phyloP scores from a whole-genome alignment of 1,139 yeast species.

The Saccharomyces hybrid region DNA sequence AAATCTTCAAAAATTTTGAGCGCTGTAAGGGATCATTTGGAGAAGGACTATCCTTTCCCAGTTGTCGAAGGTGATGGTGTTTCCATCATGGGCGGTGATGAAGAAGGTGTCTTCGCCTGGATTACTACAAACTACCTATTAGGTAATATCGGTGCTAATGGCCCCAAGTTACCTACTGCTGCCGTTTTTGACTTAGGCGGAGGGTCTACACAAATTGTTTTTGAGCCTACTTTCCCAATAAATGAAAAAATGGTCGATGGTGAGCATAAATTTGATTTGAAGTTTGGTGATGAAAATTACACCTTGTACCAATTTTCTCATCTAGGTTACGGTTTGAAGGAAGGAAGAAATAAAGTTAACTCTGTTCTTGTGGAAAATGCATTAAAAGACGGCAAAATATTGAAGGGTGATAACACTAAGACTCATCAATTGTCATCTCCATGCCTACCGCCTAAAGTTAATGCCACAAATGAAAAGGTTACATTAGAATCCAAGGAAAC shows the following conservation, averaged over 20 bases:
- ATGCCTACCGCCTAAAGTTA: slow-evolving; percentile 74
- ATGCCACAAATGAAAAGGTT: slow-evolving; percentile 50
- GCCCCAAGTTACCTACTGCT: slow-evolving; percentile 71
- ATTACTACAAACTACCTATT: slow-evolving; percentile 87
- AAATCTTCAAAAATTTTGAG: slow-evolving; percentile 62
- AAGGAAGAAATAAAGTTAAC: slow-evolving; percentile 83
- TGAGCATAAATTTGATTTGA: slow-evolving; percentile 75
- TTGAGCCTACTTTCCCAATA: slow-evolving; percentile 69
- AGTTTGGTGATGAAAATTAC: slow-evolving; percentile 75
- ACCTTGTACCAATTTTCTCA: slow-evolving; percentile 91
- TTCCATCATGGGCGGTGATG: slow-evolving; percentile 89
- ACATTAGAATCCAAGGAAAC: slow-evolving; percentile 42
- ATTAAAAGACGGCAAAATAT: slow-evolving; percentile 37
- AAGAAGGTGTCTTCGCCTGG: slow-evolving; percentile 99
- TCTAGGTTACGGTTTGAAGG: slow-evolving; percentile 90
- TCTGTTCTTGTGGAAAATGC: slow-evolving; percentile 47
- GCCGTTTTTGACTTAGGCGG: slow-evolving; percentile 98
- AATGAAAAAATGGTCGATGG: slow-evolving; percentile 69
- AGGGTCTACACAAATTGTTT: slow-evolving; percentile 96
- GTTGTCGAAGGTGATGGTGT: slow-evolving; percentile 81
- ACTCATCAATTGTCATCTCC: slow-evolving; percentile 58
- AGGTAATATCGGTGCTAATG: slow-evolving; percentile 74
- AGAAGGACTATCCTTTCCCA: slow-evolving; percentile 79
- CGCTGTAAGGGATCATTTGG: slow-evolving; percentile 70
- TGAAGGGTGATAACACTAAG: slow-evolving; percentile 36